These are phyloP conservation scores for Smithsoniella earleae DNA, from an alignment of 163 green algal species.

Conservation along the genomic window DNA sequence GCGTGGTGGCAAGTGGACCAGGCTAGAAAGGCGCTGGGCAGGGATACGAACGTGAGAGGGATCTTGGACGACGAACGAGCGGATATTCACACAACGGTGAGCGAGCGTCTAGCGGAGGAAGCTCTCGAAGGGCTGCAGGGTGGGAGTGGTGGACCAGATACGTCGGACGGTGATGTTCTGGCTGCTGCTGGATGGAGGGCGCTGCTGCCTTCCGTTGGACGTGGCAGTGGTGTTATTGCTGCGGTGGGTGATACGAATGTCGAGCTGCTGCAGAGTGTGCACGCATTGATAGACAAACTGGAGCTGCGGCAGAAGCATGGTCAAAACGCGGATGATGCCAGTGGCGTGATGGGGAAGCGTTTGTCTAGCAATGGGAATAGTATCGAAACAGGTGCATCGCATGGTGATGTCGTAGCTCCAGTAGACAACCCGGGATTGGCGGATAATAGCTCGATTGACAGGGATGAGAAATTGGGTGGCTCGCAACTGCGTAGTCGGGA, in stretches of 20 bases:
- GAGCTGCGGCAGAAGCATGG: too few relatives aligned
- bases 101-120: not conserved
- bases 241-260: slow-evolving; percentile 14
- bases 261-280: slow-evolving; percentile 14
- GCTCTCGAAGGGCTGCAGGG: not conserved
- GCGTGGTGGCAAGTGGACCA: not conserved
- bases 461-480: too few relatives aligned
- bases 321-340: too few relatives aligned
- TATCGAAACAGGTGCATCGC: too few relatives aligned
- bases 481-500: too few relatives aligned
- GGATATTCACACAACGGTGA: not conserved
- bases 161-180: too few relatives aligned
- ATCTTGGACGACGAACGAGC: not conserved
- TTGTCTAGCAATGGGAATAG: too few relatives aligned
- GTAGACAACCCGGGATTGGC: too few relatives aligned
- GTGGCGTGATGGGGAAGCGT: too few relatives aligned
- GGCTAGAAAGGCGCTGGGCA: not conserved
- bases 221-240: not conserved
- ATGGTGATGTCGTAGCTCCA: too few relatives aligned
- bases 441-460: too few relatives aligned
- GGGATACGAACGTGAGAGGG: not conserved
- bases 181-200: not conserved
- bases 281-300: not conserved
- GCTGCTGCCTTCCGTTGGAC: not conserved
- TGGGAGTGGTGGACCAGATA: not conserved